Evolutionary conservation across 2,329 filamentous ascomycete genomes (phyloP).

Genomic region (Botrytis aclada): DNA sequence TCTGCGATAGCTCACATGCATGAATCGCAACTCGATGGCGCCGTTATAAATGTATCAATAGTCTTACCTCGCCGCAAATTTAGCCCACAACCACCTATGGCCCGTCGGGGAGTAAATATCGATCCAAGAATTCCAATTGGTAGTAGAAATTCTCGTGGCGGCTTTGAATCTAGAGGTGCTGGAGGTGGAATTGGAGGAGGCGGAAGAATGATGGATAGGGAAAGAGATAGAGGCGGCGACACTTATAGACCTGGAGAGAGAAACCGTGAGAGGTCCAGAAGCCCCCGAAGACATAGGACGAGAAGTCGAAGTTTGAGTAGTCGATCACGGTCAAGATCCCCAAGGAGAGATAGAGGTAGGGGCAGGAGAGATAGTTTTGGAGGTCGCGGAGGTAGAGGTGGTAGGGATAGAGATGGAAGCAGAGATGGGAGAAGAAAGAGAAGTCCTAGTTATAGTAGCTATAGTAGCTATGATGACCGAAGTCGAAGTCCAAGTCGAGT

Average conservation of each 20-base stretch:
- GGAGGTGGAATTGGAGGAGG: constrained; percentile 22
- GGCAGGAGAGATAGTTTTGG: constrained; percentile 10
- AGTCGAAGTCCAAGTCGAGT: constrained; percentile 40
- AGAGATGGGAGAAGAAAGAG: constrained; percentile 46
- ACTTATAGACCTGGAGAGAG: constrained; percentile 7
- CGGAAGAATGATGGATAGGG: constrained; percentile 12
- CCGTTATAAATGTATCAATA: constrained; percentile 39
- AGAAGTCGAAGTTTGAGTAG: constrained; percentile 6
- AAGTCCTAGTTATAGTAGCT: constrained; percentile 62
- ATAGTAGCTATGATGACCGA: constrained; percentile 52
- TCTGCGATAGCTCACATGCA: constrained; percentile 95
- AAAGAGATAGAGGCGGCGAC: constrained; percentile 14
- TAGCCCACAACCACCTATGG: constrained; percentile 72
- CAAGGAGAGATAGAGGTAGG: neutral
- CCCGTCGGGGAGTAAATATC: constrained; percentile 60
- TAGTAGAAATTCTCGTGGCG: constrained; percentile 26
- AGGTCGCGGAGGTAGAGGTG: constrained; percentile 10
- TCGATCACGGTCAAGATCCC: constrained; percentile 12
- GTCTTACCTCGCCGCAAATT: constrained; percentile 55
- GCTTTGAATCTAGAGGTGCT: constrained; percentile 10
- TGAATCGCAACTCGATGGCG: constrained; percentile 66
- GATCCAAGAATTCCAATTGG: constrained; percentile 46
- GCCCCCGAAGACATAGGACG: constrained; percentile 16
- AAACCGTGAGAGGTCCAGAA: constrained; percentile 10
- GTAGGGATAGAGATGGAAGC: constrained; percentile 33